Percentiles rank a stretch among this genome's conserved stretches.
Conservation (phyloP, 225 moss, liverwort and hornwort species). For the Ulota crispa region DNA sequence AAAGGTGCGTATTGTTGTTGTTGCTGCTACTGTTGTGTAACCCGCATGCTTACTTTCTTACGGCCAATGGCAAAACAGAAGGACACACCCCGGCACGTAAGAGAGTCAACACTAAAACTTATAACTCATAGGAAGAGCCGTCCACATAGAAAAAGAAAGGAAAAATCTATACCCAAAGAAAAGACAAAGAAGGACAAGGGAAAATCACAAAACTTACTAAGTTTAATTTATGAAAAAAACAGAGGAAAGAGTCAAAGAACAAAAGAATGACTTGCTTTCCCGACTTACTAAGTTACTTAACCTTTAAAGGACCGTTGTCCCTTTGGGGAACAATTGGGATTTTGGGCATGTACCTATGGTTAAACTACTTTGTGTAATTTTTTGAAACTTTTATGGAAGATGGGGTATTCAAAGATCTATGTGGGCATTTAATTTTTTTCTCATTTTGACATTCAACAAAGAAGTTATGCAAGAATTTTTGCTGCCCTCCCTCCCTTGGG, state of each 20-base stretch:
- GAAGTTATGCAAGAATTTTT: too few species aligned
- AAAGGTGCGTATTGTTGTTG: background rate
- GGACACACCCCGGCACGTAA: constrained; percentile 20
- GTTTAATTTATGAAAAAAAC: background rate
- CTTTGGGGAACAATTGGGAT: too few species aligned
- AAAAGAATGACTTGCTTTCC: background rate
- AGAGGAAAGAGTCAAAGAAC: background rate
- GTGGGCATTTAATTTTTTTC: too few species aligned
- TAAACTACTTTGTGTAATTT: too few species aligned
- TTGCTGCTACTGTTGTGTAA: background rate
- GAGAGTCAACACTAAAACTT: constrained; percentile 13
- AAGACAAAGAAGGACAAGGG: background rate
- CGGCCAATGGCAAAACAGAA: background rate
- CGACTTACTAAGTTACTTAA: constrained; percentile 1
- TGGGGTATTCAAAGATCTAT: too few species aligned
- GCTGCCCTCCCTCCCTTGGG: too few species aligned
- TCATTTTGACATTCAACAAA: too few species aligned
- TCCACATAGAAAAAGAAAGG: background rate
- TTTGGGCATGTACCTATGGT: too few species aligned
- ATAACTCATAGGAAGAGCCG: constrained; percentile 2
- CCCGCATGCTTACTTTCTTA: constrained; percentile 10
- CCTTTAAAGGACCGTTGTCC: too few species aligned
- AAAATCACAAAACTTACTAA: background rate
- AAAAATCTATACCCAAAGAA: background rate
- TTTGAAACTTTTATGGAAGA: too few species aligned